These are phyloP conservation scores for Microstroma glucosiphilum DNA, from an alignment of 1,284 basidiomycete genomes.

Conservation along the genomic window DNA sequence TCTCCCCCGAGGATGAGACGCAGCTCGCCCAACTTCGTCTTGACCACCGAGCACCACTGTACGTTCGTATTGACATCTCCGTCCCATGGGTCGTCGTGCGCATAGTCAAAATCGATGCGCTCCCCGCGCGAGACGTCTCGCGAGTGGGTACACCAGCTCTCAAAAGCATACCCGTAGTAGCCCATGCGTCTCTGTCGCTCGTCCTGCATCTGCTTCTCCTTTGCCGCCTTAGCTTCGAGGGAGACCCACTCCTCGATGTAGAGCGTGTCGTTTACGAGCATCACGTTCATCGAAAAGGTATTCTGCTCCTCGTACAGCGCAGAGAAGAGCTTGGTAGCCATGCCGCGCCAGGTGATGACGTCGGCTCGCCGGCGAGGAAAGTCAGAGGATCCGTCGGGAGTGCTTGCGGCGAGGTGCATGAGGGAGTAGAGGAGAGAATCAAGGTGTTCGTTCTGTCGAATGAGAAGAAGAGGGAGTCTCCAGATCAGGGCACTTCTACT, in stretches of 20 bases:
- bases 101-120: constrained; percentile 50
- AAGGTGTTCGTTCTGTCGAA: not conserved
- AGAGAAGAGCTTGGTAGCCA: constrained; percentile 68
- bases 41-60: constrained; percentile 90
- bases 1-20: constrained; percentile 87
- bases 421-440: not conserved
- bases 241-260: constrained; percentile 76
- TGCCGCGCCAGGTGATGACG: constrained; percentile 77
- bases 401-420: constrained; percentile 29
- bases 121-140: constrained; percentile 55
- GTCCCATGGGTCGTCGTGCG: constrained; percentile 57
- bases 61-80: constrained; percentile 87
- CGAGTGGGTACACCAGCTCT: constrained; percentile 62
- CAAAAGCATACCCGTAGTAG: constrained; percentile 64
- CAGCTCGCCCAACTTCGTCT: constrained; percentile 73
- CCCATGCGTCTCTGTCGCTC: constrained; percentile 14
- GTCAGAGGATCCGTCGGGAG: constrained; percentile 21
- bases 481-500: too few species aligned
- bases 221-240: constrained; percentile 59
- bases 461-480: not conserved
- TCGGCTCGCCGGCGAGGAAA: constrained; percentile 44
- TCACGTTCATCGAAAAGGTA: constrained; percentile 70
- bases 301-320: constrained; percentile 56
- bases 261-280: constrained; percentile 57
- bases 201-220: constrained; percentile 54